phyloP scores from a whole-genome alignment of 441 rosid species.

The Pelargonium fulgidum region DNA sequence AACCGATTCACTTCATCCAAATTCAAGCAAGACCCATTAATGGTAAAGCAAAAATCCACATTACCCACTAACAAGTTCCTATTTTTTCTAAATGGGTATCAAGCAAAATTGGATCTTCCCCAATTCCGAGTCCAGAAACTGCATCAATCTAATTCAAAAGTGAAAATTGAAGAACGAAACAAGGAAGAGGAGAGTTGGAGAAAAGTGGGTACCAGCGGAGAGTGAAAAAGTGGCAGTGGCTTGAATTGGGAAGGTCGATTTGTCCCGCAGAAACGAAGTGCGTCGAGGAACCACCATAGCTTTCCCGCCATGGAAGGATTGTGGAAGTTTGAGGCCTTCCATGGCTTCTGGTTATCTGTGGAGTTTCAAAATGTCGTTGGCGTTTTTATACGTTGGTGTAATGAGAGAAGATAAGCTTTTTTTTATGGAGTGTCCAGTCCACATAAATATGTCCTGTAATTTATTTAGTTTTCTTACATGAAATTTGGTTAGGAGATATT shows the following conservation, averaged over 20 bases:
- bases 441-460: too few relatives aligned
- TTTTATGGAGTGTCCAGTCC: background rate
- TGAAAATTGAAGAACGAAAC: background rate
- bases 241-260: conserved; percentile 18
- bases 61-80: background rate
- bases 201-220: conserved; percentile 26
- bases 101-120: background rate
- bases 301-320: conserved; percentile 33
- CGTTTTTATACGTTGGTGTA: conserved; percentile 12
- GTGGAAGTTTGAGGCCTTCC: conserved; percentile 41
- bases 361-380: background rate
- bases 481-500: too few relatives aligned
- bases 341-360: conserved; percentile 21
- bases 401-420: background rate
- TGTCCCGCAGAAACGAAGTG: conserved; percentile 25
- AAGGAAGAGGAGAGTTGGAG: background rate
- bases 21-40: background rate
- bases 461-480: too few relatives aligned
- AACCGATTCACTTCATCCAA: background rate
- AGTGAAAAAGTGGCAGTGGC: conserved; percentile 15
- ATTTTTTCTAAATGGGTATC: background rate
- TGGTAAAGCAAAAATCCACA: background rate
- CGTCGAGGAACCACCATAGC: conserved; percentile 24
- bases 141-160: background rate
- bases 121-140: background rate